phyloP scores from a whole-genome alignment of 495 filamentous ascomycete species.

The Aspergillus cavernicola region DNA sequence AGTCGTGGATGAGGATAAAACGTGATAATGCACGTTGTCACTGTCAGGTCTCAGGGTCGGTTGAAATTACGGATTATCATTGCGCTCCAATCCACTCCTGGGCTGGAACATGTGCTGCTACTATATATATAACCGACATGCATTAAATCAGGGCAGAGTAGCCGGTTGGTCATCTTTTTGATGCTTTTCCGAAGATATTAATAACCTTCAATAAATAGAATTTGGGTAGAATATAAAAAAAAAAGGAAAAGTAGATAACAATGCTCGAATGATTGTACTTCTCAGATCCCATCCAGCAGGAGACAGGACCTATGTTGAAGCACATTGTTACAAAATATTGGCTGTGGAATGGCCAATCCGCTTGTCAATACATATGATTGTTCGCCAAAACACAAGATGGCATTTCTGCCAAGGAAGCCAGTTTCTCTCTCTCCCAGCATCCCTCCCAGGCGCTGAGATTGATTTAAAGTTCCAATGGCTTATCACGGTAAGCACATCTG shows the following conservation, averaged over 20 bases:
- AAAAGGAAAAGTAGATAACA: constrained; percentile 6
- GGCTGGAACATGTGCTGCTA: neutral
- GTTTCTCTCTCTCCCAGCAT: neutral
- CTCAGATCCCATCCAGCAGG: neutral
- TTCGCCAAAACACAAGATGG: constrained; percentile 1
- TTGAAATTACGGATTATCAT: neutral
- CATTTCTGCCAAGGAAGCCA: neutral
- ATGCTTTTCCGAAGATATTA: neutral
- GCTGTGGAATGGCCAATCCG: neutral
- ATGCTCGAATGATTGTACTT: constrained; percentile 2
- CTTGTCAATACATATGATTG: neutral
- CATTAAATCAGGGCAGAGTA: neutral
- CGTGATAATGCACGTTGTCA: neutral
- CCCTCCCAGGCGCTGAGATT: constrained; percentile 4
- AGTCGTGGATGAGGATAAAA: neutral
- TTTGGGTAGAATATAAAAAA: no score
- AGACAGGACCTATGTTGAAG: neutral
- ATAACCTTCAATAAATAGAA: no score
- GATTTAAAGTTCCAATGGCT: neutral
- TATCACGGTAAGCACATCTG: neutral
- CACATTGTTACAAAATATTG: neutral
- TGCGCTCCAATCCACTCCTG: neutral
- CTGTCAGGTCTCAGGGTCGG: neutral
- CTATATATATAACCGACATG: constrained; percentile 1
- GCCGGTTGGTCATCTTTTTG: neutral